Conservation (phyloP, 306 rosid genomes). For the Pueraria montana region DNA sequence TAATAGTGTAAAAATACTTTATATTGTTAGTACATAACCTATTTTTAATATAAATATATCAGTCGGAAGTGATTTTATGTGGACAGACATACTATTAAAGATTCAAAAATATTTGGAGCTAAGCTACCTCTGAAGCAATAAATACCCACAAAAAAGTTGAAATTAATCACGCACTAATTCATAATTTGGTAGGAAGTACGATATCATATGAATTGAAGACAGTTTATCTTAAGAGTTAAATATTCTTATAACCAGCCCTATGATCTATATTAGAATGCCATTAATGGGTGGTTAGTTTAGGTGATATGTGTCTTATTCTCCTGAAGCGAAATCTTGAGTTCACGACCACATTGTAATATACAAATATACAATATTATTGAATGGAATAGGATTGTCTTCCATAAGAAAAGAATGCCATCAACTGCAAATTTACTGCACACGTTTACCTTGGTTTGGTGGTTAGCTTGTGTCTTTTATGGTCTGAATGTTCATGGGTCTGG, state of each 20-base stretch:
- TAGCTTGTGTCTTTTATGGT: too few relatives aligned
- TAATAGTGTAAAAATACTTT: too few relatives aligned
- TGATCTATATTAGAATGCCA: neutral
- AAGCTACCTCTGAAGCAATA: neutral
- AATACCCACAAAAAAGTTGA: neutral
- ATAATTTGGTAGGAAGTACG: neutral
- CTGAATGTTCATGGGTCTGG: too few relatives aligned
- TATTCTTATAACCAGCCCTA: slow-evolving; percentile 2
- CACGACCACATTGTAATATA: neutral
- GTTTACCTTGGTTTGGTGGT: too few relatives aligned
- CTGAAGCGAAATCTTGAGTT: neutral
- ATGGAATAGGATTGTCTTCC: neutral
- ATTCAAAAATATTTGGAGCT: neutral
- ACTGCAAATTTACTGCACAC: slow-evolving; percentile 16
- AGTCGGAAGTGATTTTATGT: neutral
- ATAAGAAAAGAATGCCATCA: neutral
- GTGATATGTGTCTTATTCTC: neutral
- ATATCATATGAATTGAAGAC: neutral
- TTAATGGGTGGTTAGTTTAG: neutral
- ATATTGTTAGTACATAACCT: too few relatives aligned
- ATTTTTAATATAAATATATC: too few relatives aligned
- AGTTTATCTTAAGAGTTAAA: neutral
- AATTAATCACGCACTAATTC: neutral
- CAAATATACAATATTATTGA: too few relatives aligned
- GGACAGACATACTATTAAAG: too few relatives aligned